Conservation (phyloP, 805 yeast genomes). For the Hanseniaspora meyeri region DNA sequence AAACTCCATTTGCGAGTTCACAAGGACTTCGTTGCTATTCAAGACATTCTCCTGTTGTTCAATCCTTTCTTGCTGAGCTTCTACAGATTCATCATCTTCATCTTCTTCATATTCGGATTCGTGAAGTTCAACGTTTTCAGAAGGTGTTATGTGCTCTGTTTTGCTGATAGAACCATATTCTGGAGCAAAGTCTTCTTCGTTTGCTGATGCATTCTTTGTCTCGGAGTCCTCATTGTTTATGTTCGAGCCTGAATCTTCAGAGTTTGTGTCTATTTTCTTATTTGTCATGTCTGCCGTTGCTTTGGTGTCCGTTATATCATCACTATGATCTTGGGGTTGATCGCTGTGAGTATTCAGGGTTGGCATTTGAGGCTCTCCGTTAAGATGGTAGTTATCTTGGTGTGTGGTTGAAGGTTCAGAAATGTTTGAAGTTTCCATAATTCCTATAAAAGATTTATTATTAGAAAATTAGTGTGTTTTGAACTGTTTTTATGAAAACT, state of each 20-base stretch:
- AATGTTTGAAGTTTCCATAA: not conserved
- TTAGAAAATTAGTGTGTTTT: not conserved
- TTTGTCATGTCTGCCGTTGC: not conserved
- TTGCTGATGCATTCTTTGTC: not conserved
- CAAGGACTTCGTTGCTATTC: conserved; percentile 16
- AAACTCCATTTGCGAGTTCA: conserved; percentile 24
- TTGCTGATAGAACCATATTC: not conserved
- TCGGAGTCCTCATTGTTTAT: not conserved
- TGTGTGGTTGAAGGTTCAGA: not conserved
- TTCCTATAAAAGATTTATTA: not conserved
- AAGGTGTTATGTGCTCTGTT: not conserved
- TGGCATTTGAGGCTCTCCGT: not conserved
- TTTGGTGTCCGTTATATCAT: not conserved
- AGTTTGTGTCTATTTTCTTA: not conserved
- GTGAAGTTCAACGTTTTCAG: conserved; percentile 7
- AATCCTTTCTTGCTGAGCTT: not conserved
- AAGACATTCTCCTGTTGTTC: not conserved
- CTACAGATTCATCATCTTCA: not conserved
- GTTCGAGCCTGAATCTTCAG: not conserved
- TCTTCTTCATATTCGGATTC: conserved; percentile 13
- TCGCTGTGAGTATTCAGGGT: not conserved
- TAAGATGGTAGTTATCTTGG: not conserved
- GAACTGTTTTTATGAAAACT: not conserved
- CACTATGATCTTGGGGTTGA: not conserved
- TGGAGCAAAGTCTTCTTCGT: conserved; percentile 3